Evolutionary conservation across 164 flowering plant species (phyloP).

Genomic region (Magnolia kwangsiensis): DNA sequence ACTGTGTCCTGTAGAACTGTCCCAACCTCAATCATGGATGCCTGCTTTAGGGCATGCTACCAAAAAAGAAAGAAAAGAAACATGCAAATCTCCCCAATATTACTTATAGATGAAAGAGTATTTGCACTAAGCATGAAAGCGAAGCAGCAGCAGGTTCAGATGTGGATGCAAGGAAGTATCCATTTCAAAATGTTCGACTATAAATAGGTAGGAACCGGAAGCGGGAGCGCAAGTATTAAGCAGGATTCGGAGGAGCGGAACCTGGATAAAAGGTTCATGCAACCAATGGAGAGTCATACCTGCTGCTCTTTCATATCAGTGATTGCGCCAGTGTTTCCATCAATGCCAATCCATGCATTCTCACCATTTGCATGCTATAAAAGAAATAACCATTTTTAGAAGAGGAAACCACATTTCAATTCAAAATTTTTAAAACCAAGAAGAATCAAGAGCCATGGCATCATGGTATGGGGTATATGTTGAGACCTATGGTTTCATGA

Average conservation of each 20-base stretch:
- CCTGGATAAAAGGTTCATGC: neutral
- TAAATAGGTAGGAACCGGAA: neutral
- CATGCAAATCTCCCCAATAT: too few species aligned
- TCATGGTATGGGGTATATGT: too few species aligned
- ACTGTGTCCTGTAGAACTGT: too few species aligned
- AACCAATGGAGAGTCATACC: conserved; percentile 32
- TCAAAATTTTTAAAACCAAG: too few species aligned
- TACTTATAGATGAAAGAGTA: too few species aligned
- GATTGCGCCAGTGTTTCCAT: conserved; percentile 86
- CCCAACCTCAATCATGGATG: too few species aligned
- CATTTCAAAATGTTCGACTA: neutral
- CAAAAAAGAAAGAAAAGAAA: too few species aligned
- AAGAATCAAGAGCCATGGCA: too few species aligned
- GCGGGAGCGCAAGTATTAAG: neutral
- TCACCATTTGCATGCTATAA: conserved; percentile 94
- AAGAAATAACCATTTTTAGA: neutral
- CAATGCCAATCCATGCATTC: conserved; percentile 92
- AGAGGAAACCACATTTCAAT: neutral
- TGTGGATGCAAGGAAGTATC: neutral
- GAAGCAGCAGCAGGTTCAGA: neutral
- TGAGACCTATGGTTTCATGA: neutral
- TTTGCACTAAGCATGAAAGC: neutral
- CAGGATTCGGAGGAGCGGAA: neutral
- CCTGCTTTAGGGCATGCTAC: too few species aligned
- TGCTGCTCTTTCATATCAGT: conserved; percentile 80